phyloP scores from a whole-genome alignment of 176 grass and related monocot genomes.

The Metroxylon sagu region DNA sequence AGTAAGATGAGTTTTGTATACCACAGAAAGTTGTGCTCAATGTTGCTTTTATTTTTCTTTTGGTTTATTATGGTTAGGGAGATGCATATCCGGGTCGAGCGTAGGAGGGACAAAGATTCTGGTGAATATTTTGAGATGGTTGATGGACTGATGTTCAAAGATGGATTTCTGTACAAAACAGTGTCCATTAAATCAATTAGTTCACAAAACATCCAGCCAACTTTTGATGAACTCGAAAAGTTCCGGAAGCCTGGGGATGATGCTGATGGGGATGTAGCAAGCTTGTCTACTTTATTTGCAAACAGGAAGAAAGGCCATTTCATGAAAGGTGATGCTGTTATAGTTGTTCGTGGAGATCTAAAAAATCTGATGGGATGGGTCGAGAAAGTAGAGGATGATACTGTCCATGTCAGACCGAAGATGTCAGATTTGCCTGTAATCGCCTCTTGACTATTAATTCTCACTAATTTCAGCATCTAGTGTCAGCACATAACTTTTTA shows the following conservation, averaged over 20 bases:
- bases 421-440: constrained; percentile 70
- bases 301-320: constrained; percentile 99
- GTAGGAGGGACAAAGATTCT: constrained; percentile 56
- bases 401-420: constrained; percentile 82
- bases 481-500: no score
- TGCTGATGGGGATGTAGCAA: constrained; percentile 68
- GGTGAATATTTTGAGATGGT: constrained; percentile 88
- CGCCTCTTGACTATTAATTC: not conserved
- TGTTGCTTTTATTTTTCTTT: not conserved
- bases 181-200: constrained; percentile 83
- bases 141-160: constrained; percentile 87
- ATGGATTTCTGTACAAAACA: constrained; percentile 88
- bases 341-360: constrained; percentile 73
- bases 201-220: constrained; percentile 61
- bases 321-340: constrained; percentile 93
- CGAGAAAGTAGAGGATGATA: constrained; percentile 97
- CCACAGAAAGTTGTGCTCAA: not conserved
- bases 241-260: constrained; percentile 92
- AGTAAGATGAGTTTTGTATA: not conserved
- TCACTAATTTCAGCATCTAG: no score
- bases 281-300: constrained; percentile 83
- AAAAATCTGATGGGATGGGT: constrained; percentile 97
- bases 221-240: constrained; percentile 93
- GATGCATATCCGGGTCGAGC: constrained; percentile 75
- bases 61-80: constrained; percentile 37